Evolutionary conservation across 1,139 yeast species (phyloP).

Genomic region (Torulaspora globosa): DNA sequence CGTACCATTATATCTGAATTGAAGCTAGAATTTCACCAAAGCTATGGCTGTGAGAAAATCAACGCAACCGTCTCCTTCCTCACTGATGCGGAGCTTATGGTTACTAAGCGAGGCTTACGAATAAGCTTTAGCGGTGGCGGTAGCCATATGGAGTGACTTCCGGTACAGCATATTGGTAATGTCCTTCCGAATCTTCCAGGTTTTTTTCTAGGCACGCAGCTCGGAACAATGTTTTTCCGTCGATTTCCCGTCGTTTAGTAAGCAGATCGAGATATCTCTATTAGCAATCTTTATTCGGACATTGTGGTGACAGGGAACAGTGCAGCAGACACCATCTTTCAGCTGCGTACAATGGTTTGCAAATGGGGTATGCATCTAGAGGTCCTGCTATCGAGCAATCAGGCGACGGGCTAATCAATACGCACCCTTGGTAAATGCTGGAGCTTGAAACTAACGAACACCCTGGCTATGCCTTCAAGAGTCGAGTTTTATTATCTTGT

Average conservation of each 20-base stretch:
- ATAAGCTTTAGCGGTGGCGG: background rate
- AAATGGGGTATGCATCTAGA: constrained; percentile 1
- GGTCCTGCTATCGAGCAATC: background rate
- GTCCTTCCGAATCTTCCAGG: background rate
- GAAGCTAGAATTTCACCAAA: background rate
- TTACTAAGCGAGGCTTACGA: background rate
- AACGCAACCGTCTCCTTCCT: background rate
- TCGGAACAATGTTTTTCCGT: constrained; percentile 1
- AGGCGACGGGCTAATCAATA: background rate
- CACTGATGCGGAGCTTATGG: background rate
- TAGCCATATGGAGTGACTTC: background rate
- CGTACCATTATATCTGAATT: background rate
- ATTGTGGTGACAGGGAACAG: background rate
- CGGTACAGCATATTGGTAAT: background rate
- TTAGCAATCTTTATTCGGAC: background rate
- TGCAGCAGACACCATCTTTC: background rate
- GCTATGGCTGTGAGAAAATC: background rate
- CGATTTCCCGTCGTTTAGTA: background rate
- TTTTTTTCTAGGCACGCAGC: background rate
- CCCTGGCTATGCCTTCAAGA: background rate
- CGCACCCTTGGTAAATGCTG: background rate
- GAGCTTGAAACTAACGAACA: background rate
- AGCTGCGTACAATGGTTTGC: background rate
- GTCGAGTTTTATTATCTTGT: background rate
- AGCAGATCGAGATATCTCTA: background rate